phyloP scores from a whole-genome alignment of 2,329 filamentous ascomycete genomes.

The Sarocladium kiliense region DNA sequence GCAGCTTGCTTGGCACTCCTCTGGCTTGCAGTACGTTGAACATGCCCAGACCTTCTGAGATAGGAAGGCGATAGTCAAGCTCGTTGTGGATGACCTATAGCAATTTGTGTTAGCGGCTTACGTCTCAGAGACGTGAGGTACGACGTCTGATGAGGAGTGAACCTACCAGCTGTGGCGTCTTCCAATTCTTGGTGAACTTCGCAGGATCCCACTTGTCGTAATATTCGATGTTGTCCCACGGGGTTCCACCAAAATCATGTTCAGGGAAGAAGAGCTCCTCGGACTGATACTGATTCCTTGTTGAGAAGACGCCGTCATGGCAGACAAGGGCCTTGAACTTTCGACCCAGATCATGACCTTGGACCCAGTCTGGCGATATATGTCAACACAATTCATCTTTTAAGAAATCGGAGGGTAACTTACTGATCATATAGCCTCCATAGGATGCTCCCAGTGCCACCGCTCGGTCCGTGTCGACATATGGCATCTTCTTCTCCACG shows the following conservation, averaged over 20 bases:
- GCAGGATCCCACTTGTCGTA: constrained; percentile 70
- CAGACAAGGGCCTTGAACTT: constrained; percentile 85
- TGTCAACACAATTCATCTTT: background rate
- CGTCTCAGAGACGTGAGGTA: background rate
- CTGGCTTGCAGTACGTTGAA: constrained; percentile 81
- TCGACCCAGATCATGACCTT: constrained; percentile 76
- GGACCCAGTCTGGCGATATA: constrained; percentile 67
- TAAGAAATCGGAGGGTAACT: too few species aligned
- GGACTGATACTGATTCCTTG: constrained; percentile 57
- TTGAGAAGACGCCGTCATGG: constrained; percentile 82
- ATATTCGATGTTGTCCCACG: constrained; percentile 55
- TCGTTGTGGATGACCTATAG: constrained; percentile 70
- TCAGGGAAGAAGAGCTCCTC: constrained; percentile 68
- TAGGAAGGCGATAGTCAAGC: constrained; percentile 80
- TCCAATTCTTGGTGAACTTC: constrained; percentile 62
- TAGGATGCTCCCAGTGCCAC: constrained; percentile 73
- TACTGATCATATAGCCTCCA: constrained; percentile 71
- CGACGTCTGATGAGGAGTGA: background rate
- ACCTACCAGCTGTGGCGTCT: constrained; percentile 73
- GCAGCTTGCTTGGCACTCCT: constrained; percentile 68
- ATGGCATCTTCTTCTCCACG: constrained; percentile 59
- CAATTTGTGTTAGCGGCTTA: constrained; percentile 11
- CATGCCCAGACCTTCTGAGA: constrained; percentile 77
- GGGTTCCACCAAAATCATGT: constrained; percentile 59
- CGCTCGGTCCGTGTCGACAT: constrained; percentile 63